A percentile compares a stretch with the other conserved stretches of the same genome.
phyloP scores from a whole-genome alignment of 2,329 filamentous ascomycete species.

The Dactylellina cionopaga region DNA sequence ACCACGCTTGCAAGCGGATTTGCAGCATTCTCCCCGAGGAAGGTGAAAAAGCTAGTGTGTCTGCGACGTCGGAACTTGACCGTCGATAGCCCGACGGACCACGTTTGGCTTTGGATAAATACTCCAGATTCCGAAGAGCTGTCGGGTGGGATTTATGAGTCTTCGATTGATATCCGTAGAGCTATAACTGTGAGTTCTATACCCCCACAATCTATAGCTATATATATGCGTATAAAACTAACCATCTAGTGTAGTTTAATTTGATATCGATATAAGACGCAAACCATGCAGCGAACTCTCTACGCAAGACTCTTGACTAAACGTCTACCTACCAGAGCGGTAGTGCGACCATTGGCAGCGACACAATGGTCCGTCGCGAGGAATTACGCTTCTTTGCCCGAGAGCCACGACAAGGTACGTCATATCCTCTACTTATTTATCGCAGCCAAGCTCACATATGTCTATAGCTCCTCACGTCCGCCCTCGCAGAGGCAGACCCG shows the following conservation, averaged over 20 bases:
- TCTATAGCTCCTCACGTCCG: constrained; percentile 78
- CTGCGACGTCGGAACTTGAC: constrained; percentile 47
- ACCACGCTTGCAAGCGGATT: background rate
- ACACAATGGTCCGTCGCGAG: constrained; percentile 31
- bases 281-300: constrained; percentile 47
- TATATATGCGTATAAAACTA: background rate
- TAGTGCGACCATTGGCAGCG: constrained; percentile 6
- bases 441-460: background rate
- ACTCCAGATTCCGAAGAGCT: background rate
- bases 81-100: constrained; percentile 52
- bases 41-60: constrained; percentile 8
- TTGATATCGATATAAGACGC: constrained; percentile 3
- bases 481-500: constrained; percentile 85
- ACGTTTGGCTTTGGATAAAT: constrained; percentile 49
- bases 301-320: constrained; percentile 27
- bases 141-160: background rate
- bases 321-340: constrained; percentile 9
- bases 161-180: background rate
- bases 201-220: background rate
- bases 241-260: background rate
- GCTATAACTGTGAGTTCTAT: background rate
- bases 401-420: constrained; percentile 43
- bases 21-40: constrained; percentile 3
- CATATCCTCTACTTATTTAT: background rate
- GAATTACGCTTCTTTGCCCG: constrained; percentile 42